Percentiles rank a stretch among this genome's conserved stretches.
phyloP scores from a whole-genome alignment of 1,139 yeast species.

The Yamadazyma triangularis region DNA sequence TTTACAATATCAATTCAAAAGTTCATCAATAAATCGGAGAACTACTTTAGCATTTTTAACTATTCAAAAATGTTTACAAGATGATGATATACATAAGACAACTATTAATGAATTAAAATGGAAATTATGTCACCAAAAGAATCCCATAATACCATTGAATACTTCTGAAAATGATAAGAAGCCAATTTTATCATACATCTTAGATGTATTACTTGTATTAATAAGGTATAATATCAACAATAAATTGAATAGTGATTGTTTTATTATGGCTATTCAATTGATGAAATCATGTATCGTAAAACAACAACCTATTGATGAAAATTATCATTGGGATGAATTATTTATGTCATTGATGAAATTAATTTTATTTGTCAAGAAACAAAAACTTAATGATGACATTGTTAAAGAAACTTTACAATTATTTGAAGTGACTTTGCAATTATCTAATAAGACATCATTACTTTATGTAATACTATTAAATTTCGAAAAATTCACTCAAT shows the following conservation, averaged over 20 bases:
- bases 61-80: slow-evolving; percentile 7
- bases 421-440: slow-evolving; percentile 11
- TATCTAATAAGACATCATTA: slow-evolving; percentile 20
- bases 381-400: slow-evolving; percentile 5
- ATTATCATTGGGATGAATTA: slow-evolving; percentile 23
- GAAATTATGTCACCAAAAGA: slow-evolving; percentile 39
- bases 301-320: slow-evolving; percentile 14
- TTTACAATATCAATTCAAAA: slow-evolving; percentile 32
- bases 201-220: slow-evolving; percentile 35
- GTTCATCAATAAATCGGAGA: slow-evolving; percentile 17
- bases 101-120: slow-evolving; percentile 36
- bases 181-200: slow-evolving; percentile 29
- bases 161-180: slow-evolving; percentile 21
- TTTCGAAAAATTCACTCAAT: slow-evolving; percentile 15
- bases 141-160: slow-evolving; percentile 30
- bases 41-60: slow-evolving; percentile 24
- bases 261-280: slow-evolving; percentile 11
- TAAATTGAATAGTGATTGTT: slow-evolving; percentile 27
- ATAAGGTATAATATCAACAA: slow-evolving; percentile 37
- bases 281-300: slow-evolving; percentile 6
- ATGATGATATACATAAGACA: slow-evolving; percentile 15
- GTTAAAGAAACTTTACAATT: slow-evolving; percentile 25
- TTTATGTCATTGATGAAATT: slow-evolving; percentile 22
- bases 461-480: slow-evolving; percentile 30
- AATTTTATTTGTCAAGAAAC: slow-evolving; percentile 21